Conservation (phyloP, 2,329 filamentous ascomycete genomes). For the Exophiala alcalophila region DNA sequence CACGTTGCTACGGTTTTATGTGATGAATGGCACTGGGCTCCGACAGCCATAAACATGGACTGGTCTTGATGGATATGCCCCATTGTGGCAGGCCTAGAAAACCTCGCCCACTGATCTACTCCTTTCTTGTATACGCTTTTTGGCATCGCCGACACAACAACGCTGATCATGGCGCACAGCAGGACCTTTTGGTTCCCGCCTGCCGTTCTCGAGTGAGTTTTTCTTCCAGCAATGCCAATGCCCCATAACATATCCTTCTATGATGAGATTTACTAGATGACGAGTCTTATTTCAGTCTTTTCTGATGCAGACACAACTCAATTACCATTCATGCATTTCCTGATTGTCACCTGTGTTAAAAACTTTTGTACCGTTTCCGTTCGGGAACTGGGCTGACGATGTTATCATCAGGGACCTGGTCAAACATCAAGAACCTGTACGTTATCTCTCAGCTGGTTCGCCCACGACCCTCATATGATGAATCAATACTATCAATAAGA, state of each 20-base stretch:
- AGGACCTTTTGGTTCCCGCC: no score
- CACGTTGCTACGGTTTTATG: constrained; percentile 37
- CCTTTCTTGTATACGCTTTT: no score
- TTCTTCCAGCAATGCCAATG: no score
- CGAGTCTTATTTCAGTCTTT: constrained; percentile 62
- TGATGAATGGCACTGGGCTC: constrained; percentile 99
- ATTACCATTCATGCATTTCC: constrained; percentile 62
- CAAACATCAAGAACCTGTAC: background rate
- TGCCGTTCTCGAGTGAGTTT: no score
- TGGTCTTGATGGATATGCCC: constrained; percentile 80
- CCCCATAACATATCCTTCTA: no score
- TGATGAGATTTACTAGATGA: constrained; percentile 59
- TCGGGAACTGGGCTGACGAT: background rate
- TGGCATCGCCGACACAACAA: no score
- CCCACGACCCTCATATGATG: constrained; percentile 62
- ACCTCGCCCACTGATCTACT: constrained; percentile 88
- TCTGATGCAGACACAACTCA: constrained; percentile 58
- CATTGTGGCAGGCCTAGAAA: constrained; percentile 99
- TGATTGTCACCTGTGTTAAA: constrained; percentile 32
- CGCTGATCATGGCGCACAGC: no score
- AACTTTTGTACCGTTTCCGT: background rate
- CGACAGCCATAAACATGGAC: constrained; percentile 57
- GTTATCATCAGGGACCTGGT: background rate
- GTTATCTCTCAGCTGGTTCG: background rate
- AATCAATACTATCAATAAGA: constrained; percentile 75